phyloP scores from a whole-genome alignment of 768 basidiomycete genomes.

The Suillus spraguei region DNA sequence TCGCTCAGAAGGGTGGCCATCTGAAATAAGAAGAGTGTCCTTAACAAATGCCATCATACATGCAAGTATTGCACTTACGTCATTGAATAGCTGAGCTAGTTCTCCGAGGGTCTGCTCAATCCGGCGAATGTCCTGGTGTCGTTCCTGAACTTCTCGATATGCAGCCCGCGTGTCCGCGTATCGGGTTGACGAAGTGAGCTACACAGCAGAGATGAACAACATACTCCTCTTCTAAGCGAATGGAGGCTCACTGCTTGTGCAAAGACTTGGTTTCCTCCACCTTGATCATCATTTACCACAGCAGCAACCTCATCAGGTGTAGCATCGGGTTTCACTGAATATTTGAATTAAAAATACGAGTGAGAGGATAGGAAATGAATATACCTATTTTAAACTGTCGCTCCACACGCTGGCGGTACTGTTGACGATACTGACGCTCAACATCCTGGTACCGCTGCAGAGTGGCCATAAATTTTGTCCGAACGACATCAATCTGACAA shows the following conservation, averaged over 20 bases:
- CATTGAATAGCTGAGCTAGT: conserved; percentile 84
- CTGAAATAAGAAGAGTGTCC: conserved; percentile 36
- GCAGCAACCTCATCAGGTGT: conserved; percentile 76
- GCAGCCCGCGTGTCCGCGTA: conserved; percentile 83
- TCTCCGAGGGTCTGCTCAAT: conserved; percentile 90
- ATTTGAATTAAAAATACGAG: not conserved
- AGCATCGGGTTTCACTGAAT: conserved; percentile 82
- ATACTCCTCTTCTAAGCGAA: not conserved
- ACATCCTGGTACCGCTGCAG: conserved; percentile 79
- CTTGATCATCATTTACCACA: conserved; percentile 64
- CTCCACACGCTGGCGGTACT: conserved; percentile 67
- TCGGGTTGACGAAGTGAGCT: conserved; percentile 79
- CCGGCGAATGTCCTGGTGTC: conserved; percentile 82
- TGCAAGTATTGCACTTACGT: conserved; percentile 47
- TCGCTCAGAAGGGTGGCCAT: conserved; percentile 79
- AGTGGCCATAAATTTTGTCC: conserved; percentile 72
- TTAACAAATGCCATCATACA: conserved; percentile 8
- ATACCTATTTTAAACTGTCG: conserved; percentile 79
- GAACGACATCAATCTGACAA: conserved; percentile 57
- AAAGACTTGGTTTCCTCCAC: conserved; percentile 70
- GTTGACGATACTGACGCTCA: conserved; percentile 69
- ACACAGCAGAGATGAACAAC: not conserved
- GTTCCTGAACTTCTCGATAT: conserved; percentile 85
- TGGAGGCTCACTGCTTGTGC: conserved; percentile 58
- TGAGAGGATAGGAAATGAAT: conserved; percentile 14